Percentiles rank a stretch among this genome's conserved stretches.
Conservation (phyloP, 2,329 filamentous ascomycete species). For the Exophiala sp. region DNA sequence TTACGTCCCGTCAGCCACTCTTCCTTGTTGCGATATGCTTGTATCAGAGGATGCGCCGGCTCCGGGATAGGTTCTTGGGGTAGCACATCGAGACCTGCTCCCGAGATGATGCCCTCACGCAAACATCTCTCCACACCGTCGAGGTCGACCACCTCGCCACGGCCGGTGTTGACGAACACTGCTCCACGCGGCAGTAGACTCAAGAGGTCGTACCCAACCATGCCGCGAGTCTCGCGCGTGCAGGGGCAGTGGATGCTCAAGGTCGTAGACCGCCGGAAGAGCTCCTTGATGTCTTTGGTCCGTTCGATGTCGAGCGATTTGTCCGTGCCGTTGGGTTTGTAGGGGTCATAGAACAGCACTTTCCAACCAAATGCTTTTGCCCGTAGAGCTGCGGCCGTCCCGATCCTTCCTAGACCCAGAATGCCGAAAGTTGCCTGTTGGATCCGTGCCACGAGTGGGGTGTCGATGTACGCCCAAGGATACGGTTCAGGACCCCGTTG, state of each 20-base stretch:
- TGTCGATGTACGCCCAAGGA: slow-evolving; percentile 25
- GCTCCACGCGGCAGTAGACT: slow-evolving; percentile 57
- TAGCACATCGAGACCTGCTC: slow-evolving; percentile 26
- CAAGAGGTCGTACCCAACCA: slow-evolving; percentile 57
- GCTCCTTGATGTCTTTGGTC: slow-evolving; percentile 43
- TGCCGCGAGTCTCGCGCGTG: slow-evolving; percentile 56
- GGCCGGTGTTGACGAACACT: slow-evolving; percentile 65
- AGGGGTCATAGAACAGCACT: slow-evolving; percentile 61
- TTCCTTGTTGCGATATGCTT: slow-evolving; percentile 25
- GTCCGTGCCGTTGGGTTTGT: slow-evolving; percentile 46
- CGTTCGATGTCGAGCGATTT: slow-evolving; percentile 46
- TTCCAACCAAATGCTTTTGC: slow-evolving; percentile 63
- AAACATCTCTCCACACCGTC: slow-evolving; percentile 43
- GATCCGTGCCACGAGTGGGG: slow-evolving; percentile 21
- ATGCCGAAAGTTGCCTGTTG: slow-evolving; percentile 56
- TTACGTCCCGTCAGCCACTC: slow-evolving; percentile 21
- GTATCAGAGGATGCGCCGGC: slow-evolving; percentile 24
- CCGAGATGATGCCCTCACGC: slow-evolving; percentile 22
- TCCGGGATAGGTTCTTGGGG: slow-evolving; percentile 26
- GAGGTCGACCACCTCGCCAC: slow-evolving; percentile 63
- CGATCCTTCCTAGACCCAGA: slow-evolving; percentile 64
- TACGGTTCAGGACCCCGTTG: slow-evolving; percentile 16
- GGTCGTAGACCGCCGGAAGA: slow-evolving; percentile 58
- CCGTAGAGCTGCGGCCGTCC: slow-evolving; percentile 59
- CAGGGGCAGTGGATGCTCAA: slow-evolving; percentile 66